Base-by-base conservation (phyloP, 495 filamentous ascomycete species). In the Ascobolus immersus region DNA sequence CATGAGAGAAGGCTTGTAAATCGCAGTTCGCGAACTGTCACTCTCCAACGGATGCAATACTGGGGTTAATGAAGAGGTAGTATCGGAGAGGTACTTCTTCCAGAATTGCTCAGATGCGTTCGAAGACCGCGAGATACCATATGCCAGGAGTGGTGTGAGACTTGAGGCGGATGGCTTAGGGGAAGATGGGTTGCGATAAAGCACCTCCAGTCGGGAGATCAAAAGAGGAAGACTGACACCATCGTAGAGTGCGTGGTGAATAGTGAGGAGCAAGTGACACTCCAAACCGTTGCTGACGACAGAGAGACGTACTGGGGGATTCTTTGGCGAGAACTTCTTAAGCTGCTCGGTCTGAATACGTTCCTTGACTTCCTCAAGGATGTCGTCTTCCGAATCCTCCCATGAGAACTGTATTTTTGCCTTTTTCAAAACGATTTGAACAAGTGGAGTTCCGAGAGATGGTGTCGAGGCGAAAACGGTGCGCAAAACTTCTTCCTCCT, bases 201-300 rank as follows among this genome's bases (percentile, higher is more conserved):
- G 8, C 11, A 60, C 52, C 4, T 59, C 36, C 2, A 67, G 51
- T 29, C 58, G 48, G 5, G 54, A 30, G 1, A 68, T 42, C 10
- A 72, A 35, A 2, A 57, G 41, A 9, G 57, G 58, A 27, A 71
- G 49, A 31, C 61, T 62, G 38, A 67, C 56, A 7, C 58, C 62
- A 38, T 74, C 69, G 41, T 71, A 72, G 1, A 71, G 41, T 9
- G 62, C 62, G 44, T 72, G 69, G 42, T 71, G 67, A 8, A 78
- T 62, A 5, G 55, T 58, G 2, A 77, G 43, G 7, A 46, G 39
- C 7, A 62, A 17, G 0, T 29, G 19, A 45, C 36, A 54, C 18
- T 37, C 32, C 27, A 15, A 42, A 26, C 17, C 29, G 9, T 31
- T 49, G 23, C 30, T 51, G 31, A 34, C 25, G 2, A 37, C 47